Evolutionary conservation across 352 stramenopile species (phyloP), one percentile per base, ranked within the genome.

Genomic region (Salisapilia sapeloensis): DNA sequence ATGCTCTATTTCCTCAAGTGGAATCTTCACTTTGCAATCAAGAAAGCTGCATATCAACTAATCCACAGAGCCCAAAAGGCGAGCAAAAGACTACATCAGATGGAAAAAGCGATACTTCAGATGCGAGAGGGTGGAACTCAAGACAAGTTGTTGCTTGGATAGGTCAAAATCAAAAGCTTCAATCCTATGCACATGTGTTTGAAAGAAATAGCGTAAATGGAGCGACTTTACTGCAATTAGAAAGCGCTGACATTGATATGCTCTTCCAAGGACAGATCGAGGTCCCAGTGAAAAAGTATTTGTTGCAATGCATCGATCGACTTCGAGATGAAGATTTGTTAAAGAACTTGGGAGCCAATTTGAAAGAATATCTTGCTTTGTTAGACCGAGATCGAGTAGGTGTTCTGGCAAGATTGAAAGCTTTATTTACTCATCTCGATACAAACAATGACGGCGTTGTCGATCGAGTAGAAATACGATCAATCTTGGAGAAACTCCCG

Each of bases 341-440:
- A 2, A 46, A 55, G 25, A 54, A 72, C 23, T 65, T 64, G 0
- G 37, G 83, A 11, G 62, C 78, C 46, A 66, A 86, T 33, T 48
- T 86, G 17, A 36, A 76, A 43, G 67, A 87, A 39, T 85, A 85
- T 34, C 35, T 85, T 12, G 60, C 65, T 0, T 58, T 85, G 11
- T 47, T 85, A 7, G 70, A 82, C 26, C 54, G 50, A 12, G 70
- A 85, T 32, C 60, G 65, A 3, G 54, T 85, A 19, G 58, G 61
- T 6, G 52, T 77, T 11, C 56, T 84, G 6, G 65, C 60, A 0
- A 49, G 66, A 24, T 53, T 87, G 25, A 84, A 84, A 38, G 47
- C 44, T 3, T 75, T 60, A 4, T 86, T 86, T 20, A 67, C 83
- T 18, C 60, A 55, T 1, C 39, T 82, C 1, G 67, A 87, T 37